Conservation (phyloP, 441 rosid species). For the Euphorbia corollata region DNA sequence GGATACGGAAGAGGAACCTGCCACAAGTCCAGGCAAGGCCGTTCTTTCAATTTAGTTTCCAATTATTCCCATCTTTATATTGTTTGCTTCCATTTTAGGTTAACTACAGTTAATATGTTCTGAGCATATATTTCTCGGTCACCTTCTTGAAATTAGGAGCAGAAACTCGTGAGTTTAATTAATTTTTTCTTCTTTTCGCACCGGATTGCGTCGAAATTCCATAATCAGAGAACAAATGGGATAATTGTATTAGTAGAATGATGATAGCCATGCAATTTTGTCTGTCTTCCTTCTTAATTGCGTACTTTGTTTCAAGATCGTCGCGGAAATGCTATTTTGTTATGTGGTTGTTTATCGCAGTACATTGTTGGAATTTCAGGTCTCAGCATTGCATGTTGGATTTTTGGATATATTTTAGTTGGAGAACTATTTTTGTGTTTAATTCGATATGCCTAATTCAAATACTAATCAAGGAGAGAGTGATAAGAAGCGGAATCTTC, state of each 20-base stretch:
- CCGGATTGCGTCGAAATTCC: not conserved
- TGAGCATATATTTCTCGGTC: not conserved
- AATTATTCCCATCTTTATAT: not conserved
- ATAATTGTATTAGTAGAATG: not conserved
- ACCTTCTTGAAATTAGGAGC: not conserved
- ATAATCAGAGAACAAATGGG: not conserved
- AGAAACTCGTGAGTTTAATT: not conserved
- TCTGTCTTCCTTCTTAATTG: not conserved
- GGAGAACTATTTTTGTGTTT: not conserved
- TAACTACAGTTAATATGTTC: not conserved
- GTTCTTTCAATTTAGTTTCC: not conserved
- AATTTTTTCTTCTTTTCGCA: not conserved
- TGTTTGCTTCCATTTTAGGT: not conserved
- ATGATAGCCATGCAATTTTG: not conserved
- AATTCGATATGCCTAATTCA: conserved; percentile 32
- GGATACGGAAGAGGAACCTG: not conserved
- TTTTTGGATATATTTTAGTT: not conserved
- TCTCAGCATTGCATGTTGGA: not conserved
- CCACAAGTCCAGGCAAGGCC: not conserved
- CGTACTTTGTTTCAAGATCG: not conserved
- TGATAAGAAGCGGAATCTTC: conserved; percentile 56
- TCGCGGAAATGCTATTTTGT: not conserved
- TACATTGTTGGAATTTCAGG: not conserved
- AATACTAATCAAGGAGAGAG: conserved; percentile 25
- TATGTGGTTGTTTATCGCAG: not conserved